Percentiles rank a stretch among this genome's conserved stretches.
Conservation (phyloP, 495 filamentous ascomycete genomes). For the Diplogelasinospora grovesii region DNA sequence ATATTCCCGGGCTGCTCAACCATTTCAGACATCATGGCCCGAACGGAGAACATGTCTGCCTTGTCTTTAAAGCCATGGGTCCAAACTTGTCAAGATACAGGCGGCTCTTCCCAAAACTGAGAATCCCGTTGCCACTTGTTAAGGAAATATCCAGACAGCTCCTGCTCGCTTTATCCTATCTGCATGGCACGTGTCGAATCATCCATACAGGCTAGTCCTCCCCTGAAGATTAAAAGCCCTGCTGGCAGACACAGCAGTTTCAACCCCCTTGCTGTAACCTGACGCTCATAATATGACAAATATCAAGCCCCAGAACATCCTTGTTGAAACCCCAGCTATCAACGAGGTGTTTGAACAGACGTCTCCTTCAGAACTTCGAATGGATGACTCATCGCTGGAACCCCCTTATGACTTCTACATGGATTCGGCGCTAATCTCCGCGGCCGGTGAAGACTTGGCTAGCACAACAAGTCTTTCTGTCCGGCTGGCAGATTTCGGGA, state of each 20-base stretch:
- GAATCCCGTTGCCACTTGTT: slow-evolving; percentile 2
- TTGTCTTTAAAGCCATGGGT: slow-evolving; percentile 6
- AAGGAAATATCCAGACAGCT: slow-evolving; percentile 4
- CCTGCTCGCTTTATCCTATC: slow-evolving; percentile 3
- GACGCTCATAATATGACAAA: neutral
- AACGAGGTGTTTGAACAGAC: slow-evolving; percentile 3
- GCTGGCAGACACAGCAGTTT: no score
- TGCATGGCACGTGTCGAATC: slow-evolving; percentile 2
- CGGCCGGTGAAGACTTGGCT: slow-evolving; percentile 1
- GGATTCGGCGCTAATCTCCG: slow-evolving; percentile 1
- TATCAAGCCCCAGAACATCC: slow-evolving; percentile 8
- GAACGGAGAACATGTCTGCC: slow-evolving; percentile 4
- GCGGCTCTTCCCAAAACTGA: slow-evolving; percentile 4
- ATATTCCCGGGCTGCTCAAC: slow-evolving; percentile 3
- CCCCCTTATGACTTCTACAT: slow-evolving; percentile 4
- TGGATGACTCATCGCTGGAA: neutral
- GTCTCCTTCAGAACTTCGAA: slow-evolving; percentile 2
- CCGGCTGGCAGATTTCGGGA: slow-evolving; percentile 7
- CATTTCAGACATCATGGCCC: slow-evolving; percentile 3
- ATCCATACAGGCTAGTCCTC: slow-evolving; percentile 6
- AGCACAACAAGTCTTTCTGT: slow-evolving; percentile 1
- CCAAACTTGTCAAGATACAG: neutral
- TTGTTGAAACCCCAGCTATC: slow-evolving; percentile 5
- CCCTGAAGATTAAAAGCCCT: no score
- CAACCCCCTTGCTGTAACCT: neutral